Evolutionary conservation across 352 stramenopile species (phyloP).

Genomic region (Thalassiosira exigua): DNA sequence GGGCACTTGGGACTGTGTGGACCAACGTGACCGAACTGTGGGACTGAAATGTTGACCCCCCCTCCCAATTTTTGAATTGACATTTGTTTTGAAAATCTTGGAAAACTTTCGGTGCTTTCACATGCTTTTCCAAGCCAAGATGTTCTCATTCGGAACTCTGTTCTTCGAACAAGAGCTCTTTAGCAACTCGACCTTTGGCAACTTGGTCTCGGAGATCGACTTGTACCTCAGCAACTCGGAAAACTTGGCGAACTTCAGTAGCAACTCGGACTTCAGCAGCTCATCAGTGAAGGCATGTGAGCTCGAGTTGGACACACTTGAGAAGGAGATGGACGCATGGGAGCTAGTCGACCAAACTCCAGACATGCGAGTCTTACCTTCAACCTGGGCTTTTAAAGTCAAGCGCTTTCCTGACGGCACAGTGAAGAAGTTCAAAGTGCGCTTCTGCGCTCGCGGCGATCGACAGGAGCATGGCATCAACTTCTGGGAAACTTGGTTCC

Average conservation of each 20-base stretch:
- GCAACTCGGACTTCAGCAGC: too few relatives aligned
- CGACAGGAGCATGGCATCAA: conserved; percentile 32
- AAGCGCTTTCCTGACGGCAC: conserved; percentile 28
- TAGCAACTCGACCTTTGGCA: background rate
- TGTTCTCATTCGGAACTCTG: too few relatives aligned
- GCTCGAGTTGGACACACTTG: conserved; percentile 23
- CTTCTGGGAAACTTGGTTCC: conserved; percentile 38
- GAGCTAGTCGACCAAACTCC: conserved; percentile 8
- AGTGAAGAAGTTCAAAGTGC: conserved; percentile 29
- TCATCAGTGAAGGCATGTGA: conserved; percentile 39
- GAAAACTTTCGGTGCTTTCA: too few relatives aligned
- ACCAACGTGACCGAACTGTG: too few relatives aligned
- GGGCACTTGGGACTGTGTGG: too few relatives aligned
- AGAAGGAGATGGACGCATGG: conserved; percentile 21
- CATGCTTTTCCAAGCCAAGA: too few relatives aligned
- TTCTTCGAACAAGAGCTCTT: too few relatives aligned
- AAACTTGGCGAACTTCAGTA: too few relatives aligned
- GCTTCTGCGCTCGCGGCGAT: conserved; percentile 22
- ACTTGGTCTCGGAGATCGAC: conserved; percentile 3
- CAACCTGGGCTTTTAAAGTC: conserved; percentile 32
- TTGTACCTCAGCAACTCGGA: too few relatives aligned
- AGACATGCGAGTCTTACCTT: conserved; percentile 15
- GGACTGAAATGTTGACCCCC: background rate
- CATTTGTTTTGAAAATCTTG: too few relatives aligned
- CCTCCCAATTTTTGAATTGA: background rate